phyloP scores from a whole-genome alignment of 371 early-diverging fungal species.

The Lichtheimia hyalospora region DNA sequence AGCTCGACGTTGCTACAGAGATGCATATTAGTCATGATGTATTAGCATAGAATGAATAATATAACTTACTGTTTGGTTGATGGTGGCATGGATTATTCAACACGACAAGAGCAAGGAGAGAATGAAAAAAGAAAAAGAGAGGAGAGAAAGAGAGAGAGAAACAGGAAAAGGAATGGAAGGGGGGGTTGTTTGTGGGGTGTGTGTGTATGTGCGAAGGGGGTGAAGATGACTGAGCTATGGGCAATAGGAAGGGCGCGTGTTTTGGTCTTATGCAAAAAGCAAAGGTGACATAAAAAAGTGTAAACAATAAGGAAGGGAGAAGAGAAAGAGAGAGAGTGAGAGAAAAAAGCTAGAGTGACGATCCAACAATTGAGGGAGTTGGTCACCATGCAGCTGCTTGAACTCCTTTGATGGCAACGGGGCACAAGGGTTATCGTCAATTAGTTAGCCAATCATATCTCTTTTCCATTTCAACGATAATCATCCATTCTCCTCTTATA shows the following conservation, averaged over 20 bases:
- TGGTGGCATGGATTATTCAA: neutral
- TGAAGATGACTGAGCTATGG: neutral
- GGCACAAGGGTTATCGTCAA: neutral
- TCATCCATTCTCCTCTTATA: no score
- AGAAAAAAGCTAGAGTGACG: slow-evolving; percentile 5
- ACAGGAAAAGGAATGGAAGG: neutral
- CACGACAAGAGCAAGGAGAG: neutral
- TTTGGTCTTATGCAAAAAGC: neutral
- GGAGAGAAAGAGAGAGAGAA: neutral
- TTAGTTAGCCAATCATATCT: no score
- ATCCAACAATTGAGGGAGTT: neutral
- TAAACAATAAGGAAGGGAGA: neutral
- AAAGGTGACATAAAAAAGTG: slow-evolving; percentile 1
- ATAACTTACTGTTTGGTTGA: neutral
- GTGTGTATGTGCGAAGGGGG: no score
- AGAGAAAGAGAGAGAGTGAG: neutral
- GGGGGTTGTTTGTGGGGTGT: neutral
- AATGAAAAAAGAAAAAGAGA: neutral
- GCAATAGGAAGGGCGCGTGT: neutral
- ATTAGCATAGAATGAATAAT: neutral
- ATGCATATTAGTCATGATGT: neutral
- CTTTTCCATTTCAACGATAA: no score
- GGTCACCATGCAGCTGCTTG: slow-evolving; percentile 6
- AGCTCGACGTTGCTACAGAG: neutral
- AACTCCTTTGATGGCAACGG: slow-evolving; percentile 6